Evolutionary conservation across 2,329 filamentous ascomycete species (phyloP), one percentile per base, ranked within the genome.

Genomic region (Ophiostoma piceae): DNA sequence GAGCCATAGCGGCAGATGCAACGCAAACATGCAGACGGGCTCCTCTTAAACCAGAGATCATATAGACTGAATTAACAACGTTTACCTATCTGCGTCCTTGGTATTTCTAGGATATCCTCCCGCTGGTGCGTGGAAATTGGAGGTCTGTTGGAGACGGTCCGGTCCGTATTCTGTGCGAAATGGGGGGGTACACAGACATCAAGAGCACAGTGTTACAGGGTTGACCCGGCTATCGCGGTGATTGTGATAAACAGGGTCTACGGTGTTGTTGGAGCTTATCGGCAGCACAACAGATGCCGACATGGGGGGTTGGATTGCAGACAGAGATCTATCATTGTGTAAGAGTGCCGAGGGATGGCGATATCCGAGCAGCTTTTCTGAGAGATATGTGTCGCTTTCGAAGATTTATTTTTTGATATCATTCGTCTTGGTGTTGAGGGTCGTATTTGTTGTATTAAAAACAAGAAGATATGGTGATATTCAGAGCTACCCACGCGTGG

Each of bases 91-190:
- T 41, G 11, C 39, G 11, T 41, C 8, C 39, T 14, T 41, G 39
- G 39, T 5, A 41, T 14, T 35, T 35, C 35, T 3, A 35, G 8
- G 8, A 35, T 35, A 3, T 35, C 35, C 35, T 8, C 5, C 35
- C 35, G 12, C 41, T 43, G 41, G 41, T 43, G 14, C 16, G 41
- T 43, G 41, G 5, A 43, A 43, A 54, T n/a, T 22, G 47, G 19
- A 26, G 26, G n/a, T 26, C n/a, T 57, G 51, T 57, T 57, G n/a
- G n/a, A 57, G 11, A 57, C 51, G 51, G 51, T 57, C 51, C 51
- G 51, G 11, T 14, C 51, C 51, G 51, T 57, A 29, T 12, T 57
- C 12, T 57, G 51, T 57, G 22, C 51, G 12, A 57, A 7, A 26
- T 57, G 51, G 16, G 8, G 51, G n/a, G n/a, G n/a, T 5, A 47